Evolutionary conservation across 2,329 filamentous ascomycete genomes (phyloP), one percentile per base, ranked within the genome.

Genomic region (Pseudogymnoascus sp.): DNA sequence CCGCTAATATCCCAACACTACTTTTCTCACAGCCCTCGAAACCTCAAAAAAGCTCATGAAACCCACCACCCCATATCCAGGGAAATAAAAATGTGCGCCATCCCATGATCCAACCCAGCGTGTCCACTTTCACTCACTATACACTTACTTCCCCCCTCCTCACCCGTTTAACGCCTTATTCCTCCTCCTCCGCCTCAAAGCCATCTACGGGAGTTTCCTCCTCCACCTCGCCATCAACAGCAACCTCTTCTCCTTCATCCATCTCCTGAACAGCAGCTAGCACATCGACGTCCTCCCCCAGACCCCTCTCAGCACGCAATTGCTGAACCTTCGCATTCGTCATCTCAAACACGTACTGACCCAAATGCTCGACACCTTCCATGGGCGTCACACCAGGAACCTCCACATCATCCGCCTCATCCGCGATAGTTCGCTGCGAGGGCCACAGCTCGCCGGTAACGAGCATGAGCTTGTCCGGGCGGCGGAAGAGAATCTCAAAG

Each of bases 341-440:
- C 91, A 99, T 99, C 75, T 99, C 91, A 73, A 85, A 96, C 21
- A 99, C 93, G 74, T 97, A 99, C 76, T 96, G 89, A 0, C 94
- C 94, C 37, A 99, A 76, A 77, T 99, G 94, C 78, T 99, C 93
- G 1, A 97, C 87, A 35, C 89, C 85, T 70, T 93, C 90, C 90
- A 99, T 97, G 18, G 85, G 80, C 0, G 86, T 87, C 69, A 84
- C 82, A 11, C 82, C 82, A 1, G 80, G 76, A 5, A 84, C 77
- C 16, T 79, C 80, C 7, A 79, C 78, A 16, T 72, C 75, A 56
- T 80, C 79, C 4, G 77, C 77, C 1, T 74, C 70, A 10, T 78
- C 73, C 3, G 77, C 59, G n/a, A 73, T 67, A 4, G 72, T 71
- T 50, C 90, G 80, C 62, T 81, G 75, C 0, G 89, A 84, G 0